Percentiles rank a stretch among this genome's conserved stretches.
These are phyloP conservation scores for Trichoderma endophyticum DNA, from an alignment of 2,329 filamentous ascomycete species.

Conservation along the genomic window DNA sequence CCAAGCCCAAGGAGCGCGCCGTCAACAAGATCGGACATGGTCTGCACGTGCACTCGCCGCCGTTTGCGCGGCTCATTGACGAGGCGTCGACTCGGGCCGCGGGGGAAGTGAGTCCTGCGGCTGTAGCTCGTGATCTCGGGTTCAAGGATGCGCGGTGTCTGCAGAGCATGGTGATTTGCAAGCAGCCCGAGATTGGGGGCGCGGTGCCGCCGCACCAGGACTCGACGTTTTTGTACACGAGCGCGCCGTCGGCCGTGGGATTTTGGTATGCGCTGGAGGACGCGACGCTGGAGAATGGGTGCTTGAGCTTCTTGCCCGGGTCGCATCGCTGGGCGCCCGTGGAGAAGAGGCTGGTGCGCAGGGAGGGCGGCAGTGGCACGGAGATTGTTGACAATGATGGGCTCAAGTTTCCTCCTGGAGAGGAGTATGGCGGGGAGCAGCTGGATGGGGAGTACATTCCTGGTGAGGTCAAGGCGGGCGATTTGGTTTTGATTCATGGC, in stretches of 20 bases:
- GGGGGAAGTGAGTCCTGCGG: slow-evolving; percentile 45
- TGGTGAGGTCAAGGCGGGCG: slow-evolving; percentile 86
- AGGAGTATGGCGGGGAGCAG: slow-evolving; percentile 44
- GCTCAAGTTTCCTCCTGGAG: slow-evolving; percentile 56
- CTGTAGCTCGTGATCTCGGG: slow-evolving; percentile 67
- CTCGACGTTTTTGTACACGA: slow-evolving; percentile 86
- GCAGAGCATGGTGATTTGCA: slow-evolving; percentile 98
- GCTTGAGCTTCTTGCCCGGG: slow-evolving; percentile 79
- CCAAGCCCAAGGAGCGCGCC: slow-evolving; percentile 75
- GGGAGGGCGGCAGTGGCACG: slow-evolving; percentile 52
- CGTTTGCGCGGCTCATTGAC: slow-evolving; percentile 60
- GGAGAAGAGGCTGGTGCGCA: slow-evolving; percentile 70
- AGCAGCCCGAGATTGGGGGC: slow-evolving; percentile 93
- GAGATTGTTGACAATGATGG: slow-evolving; percentile 71
- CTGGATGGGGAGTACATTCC: slow-evolving; percentile 61
- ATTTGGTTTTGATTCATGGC: slow-evolving; percentile 89
- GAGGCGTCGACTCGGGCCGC: slow-evolving; percentile 38
- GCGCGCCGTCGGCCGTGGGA: slow-evolving; percentile 83
- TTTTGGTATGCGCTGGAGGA: slow-evolving; percentile 99
- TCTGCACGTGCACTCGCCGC: slow-evolving; percentile 65
- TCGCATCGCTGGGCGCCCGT: slow-evolving; percentile 74
- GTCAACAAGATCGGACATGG: slow-evolving; percentile 89
- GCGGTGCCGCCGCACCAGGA: slow-evolving; percentile 91
- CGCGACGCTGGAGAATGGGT: slow-evolving; percentile 81
- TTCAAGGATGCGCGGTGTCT: slow-evolving; percentile 74